Conservation (phyloP, 2,329 filamentous ascomycete genomes). For the Hymenoscyphus scutula region DNA sequence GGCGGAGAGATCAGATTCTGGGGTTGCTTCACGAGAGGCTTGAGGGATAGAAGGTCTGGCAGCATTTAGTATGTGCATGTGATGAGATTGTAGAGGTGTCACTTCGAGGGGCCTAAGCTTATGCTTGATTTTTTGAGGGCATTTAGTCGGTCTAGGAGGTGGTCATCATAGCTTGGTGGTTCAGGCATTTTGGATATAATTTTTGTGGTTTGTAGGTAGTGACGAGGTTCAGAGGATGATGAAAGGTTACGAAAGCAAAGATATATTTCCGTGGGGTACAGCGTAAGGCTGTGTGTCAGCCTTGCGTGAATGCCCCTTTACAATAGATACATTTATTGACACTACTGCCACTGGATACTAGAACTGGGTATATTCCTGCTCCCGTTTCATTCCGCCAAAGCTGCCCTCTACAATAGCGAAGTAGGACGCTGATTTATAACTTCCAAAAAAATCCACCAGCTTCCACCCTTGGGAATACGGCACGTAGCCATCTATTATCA, state of each 20-base stretch:
- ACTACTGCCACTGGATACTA: background rate
- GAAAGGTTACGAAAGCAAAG: background rate
- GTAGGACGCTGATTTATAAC: background rate
- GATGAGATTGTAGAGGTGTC: conserved; percentile 4
- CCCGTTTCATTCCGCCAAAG: too few relatives aligned
- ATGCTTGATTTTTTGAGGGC: conserved; percentile 35
- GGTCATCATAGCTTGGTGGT: conserved; percentile 31
- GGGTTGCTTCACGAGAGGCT: conserved; percentile 18
- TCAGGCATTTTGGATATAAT: conserved; percentile 27
- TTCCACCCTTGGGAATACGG: background rate
- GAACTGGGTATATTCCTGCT: too few relatives aligned
- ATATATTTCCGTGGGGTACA: conserved; percentile 9
- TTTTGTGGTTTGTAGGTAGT: background rate
- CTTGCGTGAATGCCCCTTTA: conserved; percentile 14
- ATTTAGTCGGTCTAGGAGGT: conserved; percentile 34
- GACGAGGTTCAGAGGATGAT: background rate
- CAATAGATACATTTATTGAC: background rate
- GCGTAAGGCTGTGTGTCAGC: conserved; percentile 27
- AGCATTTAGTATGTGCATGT: conserved; percentile 23
- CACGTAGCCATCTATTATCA: background rate
- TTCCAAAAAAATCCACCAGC: background rate
- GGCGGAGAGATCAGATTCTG: conserved; percentile 32
- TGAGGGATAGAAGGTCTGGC: conserved; percentile 16
- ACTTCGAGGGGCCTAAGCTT: conserved; percentile 30
- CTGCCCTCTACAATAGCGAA: too few relatives aligned